Percentiles rank a stretch among this genome's conserved stretches.
These are phyloP conservation scores for Stereum hirsutum DNA, from an alignment of 1,284 basidiomycete genomes.

Conservation along the genomic window DNA sequence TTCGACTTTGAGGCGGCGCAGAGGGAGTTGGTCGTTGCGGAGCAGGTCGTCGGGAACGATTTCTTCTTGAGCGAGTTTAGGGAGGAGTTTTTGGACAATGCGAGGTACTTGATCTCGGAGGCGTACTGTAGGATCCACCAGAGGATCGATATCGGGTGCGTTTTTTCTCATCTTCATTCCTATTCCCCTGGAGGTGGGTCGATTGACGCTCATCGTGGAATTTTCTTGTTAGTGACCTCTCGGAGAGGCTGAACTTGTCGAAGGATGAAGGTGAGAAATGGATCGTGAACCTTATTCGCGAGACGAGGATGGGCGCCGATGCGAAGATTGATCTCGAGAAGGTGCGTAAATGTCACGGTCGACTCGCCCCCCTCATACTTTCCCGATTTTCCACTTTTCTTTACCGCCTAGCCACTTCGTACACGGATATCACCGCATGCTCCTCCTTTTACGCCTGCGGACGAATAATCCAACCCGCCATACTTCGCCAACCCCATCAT, in stretches of 20 bases:
- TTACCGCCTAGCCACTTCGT: no score
- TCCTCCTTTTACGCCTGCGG: not conserved
- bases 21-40: slow-evolving; percentile 71
- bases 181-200: no score
- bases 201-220: not conserved
- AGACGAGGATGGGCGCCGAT: slow-evolving; percentile 91
- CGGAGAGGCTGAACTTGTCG: slow-evolving; percentile 86
- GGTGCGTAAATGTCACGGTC: slow-evolving; percentile 35
- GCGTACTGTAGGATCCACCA: slow-evolving; percentile 98
- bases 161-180: slow-evolving; percentile 11
- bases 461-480: no score
- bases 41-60: slow-evolving; percentile 81
- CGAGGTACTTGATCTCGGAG: slow-evolving; percentile 91
- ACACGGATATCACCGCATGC: no score
- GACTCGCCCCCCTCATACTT: slow-evolving; percentile 2
- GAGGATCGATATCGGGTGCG: slow-evolving; percentile 88
- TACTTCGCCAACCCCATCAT: no score
- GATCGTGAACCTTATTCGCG: slow-evolving; percentile 97
- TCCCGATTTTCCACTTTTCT: not conserved
- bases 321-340: slow-evolving; percentile 97
- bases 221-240: slow-evolving; percentile 89
- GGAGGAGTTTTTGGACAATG: slow-evolving; percentile 94
- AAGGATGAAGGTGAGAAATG: slow-evolving; percentile 96
- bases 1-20: slow-evolving; percentile 91
- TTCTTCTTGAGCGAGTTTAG: slow-evolving; percentile 91